Conservation (phyloP, 2,329 filamentous ascomycete species). For the Pseudogymnoascus sp. region DNA sequence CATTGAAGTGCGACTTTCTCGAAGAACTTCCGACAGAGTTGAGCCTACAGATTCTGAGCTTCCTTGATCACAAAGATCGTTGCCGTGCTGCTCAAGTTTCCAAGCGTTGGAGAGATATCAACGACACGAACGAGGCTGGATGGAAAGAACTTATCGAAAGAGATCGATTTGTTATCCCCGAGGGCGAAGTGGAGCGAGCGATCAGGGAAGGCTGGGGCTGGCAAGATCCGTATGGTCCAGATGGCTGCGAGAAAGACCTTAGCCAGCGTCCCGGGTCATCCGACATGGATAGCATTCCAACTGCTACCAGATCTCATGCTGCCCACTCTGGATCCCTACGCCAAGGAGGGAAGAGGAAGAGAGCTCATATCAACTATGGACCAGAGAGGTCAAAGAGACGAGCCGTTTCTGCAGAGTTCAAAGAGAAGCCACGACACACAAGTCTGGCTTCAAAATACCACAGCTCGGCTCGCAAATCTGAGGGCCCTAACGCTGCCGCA, state of each 20-base stretch:
- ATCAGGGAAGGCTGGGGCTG: constrained; percentile 94
- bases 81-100: constrained; percentile 90
- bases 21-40: constrained; percentile 78
- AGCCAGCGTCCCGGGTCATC: constrained; percentile 52
- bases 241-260: constrained; percentile 76
- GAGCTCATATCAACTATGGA: constrained; percentile 19
- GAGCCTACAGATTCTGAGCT: constrained; percentile 78
- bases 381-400: constrained; percentile 29
- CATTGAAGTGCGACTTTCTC: constrained; percentile 90
- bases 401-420: constrained; percentile 25
- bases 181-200: constrained; percentile 77
- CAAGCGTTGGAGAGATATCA: constrained; percentile 83
- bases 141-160: constrained; percentile 90
- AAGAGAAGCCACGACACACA: constrained; percentile 22
- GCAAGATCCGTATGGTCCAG: constrained; percentile 74
- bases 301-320: constrained; percentile 19
- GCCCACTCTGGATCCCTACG: not conserved
- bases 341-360: constrained; percentile 28
- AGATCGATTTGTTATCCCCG: constrained; percentile 72
- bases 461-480: constrained; percentile 42
- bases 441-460: constrained; percentile 23
- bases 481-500: constrained; percentile 81
- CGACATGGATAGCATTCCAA: constrained; percentile 32
- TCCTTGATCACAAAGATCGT: constrained; percentile 77
- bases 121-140: constrained; percentile 88